These are phyloP conservation scores for Boletus rufocinnamomeus DNA, from an alignment of 768 basidiomycete genomes.

Conservation along the genomic window DNA sequence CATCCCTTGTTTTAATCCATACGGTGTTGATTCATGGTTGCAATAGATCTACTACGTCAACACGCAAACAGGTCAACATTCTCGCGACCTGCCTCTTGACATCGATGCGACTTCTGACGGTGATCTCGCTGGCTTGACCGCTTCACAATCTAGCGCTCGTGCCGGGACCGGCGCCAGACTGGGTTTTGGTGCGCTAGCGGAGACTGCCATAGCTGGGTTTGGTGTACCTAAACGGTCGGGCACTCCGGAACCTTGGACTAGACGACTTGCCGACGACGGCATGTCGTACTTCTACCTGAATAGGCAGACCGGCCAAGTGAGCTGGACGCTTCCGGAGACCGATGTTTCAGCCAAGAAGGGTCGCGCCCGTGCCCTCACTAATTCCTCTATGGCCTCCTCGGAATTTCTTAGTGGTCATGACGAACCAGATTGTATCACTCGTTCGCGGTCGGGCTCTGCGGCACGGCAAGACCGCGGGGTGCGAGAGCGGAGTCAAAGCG, in stretches of 20 bases:
- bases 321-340: conserved; percentile 67
- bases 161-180: conserved; percentile 55
- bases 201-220: conserved; percentile 52
- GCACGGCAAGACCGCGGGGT: conserved; percentile 30
- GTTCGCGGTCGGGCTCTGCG: conserved; percentile 39
- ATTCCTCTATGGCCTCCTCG: conserved; percentile 38
- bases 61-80: conserved; percentile 79
- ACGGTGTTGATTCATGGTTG: neutral
- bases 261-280: conserved; percentile 79
- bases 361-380: conserved; percentile 36
- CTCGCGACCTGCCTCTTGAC: conserved; percentile 82
- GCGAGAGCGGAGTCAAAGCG: conserved; percentile 34
- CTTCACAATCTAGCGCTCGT: conserved; percentile 56
- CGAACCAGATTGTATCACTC: conserved; percentile 25
- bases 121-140: conserved; percentile 58
- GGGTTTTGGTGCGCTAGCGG: conserved; percentile 42
- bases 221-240: conserved; percentile 58
- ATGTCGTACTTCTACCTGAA: conserved; percentile 80
- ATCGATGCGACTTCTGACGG: conserved; percentile 64
- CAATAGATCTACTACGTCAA: conserved; percentile 94
- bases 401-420: conserved; percentile 24
- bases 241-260: conserved; percentile 82
- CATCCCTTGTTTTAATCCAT: neutral
- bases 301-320: conserved; percentile 62
- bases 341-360: conserved; percentile 31